Conservation (phyloP, 2,329 filamentous ascomycete genomes). For the Botrytis squamosa region DNA sequence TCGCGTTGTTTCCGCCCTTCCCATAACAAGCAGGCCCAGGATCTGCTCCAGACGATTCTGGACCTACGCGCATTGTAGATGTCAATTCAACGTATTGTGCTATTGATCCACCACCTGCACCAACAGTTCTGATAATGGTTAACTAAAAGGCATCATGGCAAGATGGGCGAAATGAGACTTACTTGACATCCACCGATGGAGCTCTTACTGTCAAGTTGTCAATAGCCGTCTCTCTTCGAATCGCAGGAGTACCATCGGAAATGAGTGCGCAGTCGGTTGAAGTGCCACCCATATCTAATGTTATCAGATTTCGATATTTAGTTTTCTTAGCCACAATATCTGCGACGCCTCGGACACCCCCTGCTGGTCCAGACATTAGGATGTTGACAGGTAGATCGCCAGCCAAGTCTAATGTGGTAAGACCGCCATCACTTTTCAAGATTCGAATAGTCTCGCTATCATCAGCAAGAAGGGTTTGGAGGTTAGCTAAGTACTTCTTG, state of each 20-base stretch:
- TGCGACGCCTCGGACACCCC: background rate
- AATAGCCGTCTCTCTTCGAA: slow-evolving; percentile 9
- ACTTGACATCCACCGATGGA: slow-evolving; percentile 11
- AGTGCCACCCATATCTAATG: slow-evolving; percentile 12
- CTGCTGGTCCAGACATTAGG: slow-evolving; percentile 11
- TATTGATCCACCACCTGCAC: slow-evolving; percentile 15
- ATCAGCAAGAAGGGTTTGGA: slow-evolving; percentile 4
- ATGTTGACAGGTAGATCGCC: slow-evolving; percentile 7
- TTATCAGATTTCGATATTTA: slow-evolving; percentile 11
- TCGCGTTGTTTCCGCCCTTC: slow-evolving; percentile 3
- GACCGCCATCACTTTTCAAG: slow-evolving; percentile 18
- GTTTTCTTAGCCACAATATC: slow-evolving; percentile 13
- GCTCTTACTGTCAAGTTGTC: slow-evolving; percentile 14
- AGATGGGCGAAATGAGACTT: background rate
- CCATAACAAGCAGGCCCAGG: slow-evolving; percentile 15
- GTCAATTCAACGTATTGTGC: slow-evolving; percentile 15
- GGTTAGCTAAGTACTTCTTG: slow-evolving; percentile 7
- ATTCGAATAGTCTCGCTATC: slow-evolving; percentile 16
- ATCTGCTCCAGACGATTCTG: slow-evolving; percentile 18
- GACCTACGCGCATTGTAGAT: slow-evolving; percentile 11
- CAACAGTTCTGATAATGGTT: background rate
- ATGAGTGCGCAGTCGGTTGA: slow-evolving; percentile 11
- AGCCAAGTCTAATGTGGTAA: slow-evolving; percentile 7
- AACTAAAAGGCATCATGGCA: background rate
- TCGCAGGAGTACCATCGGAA: background rate